These are phyloP conservation scores for Beta corolliflora DNA, from an alignment of 179 eudicot genomes.

Conservation along the genomic window DNA sequence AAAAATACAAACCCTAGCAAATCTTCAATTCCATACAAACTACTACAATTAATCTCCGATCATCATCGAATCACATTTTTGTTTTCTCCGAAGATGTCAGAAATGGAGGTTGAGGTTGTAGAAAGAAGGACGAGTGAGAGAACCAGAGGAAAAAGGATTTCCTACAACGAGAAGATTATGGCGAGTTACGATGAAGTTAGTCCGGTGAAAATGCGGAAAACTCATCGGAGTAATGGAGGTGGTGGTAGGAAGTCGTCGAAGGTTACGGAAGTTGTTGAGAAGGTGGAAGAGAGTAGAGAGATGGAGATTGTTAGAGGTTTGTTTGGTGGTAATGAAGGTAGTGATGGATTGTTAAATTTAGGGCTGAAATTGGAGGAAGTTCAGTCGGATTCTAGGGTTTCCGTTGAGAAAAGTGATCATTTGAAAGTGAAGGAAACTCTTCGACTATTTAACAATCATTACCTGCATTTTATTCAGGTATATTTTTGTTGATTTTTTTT, in stretches of 20 bases:
- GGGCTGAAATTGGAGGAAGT: constrained; percentile 31
- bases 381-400: not conserved
- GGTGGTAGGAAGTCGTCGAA: not conserved
- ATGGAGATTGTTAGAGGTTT: constrained; percentile 19
- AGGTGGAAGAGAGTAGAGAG: constrained; percentile 9
- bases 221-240: not conserved
- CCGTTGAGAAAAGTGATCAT: constrained; percentile 44
- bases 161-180: constrained; percentile 21
- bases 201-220: constrained; percentile 8
- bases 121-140: constrained; percentile 33
- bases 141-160: constrained; percentile 17
- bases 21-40: too few relatives aligned
- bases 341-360: constrained; percentile 27
- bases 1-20: not conserved
- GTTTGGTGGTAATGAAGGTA: constrained; percentile 3
- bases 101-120: constrained; percentile 16
- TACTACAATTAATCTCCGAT: too few relatives aligned
- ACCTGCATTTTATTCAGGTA: constrained; percentile 69
- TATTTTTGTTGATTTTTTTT: not conserved
- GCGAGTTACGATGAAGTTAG: constrained; percentile 1
- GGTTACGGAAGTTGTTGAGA: not conserved
- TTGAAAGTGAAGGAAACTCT: constrained; percentile 54
- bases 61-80: not conserved
- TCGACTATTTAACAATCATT: constrained; percentile 49
- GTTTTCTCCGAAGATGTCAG: not conserved